Percentiles rank a stretch among this genome's conserved stretches.
phyloP scores from a whole-genome alignment of 257 asterid species.

The Penstemon davidsonii region DNA sequence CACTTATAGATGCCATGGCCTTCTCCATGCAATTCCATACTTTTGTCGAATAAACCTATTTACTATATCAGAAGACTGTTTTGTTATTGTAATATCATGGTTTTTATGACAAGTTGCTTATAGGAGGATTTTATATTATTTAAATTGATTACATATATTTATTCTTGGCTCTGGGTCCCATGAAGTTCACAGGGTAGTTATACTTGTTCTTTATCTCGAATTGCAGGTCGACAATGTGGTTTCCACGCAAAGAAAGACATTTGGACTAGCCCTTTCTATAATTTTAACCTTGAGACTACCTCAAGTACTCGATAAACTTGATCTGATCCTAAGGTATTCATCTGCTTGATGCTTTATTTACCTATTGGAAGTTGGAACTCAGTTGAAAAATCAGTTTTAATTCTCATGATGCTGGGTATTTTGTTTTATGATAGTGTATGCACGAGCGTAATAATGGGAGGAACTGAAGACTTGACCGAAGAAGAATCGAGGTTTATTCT shows the following conservation, averaged over 20 bases:
- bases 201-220: conserved; percentile 19
- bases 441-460: conserved; percentile 84
- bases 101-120: not conserved
- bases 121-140: not conserved
- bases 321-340: conserved; percentile 82
- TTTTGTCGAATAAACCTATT: no score
- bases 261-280: conserved; percentile 84
- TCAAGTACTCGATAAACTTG: conserved; percentile 91
- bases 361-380: conserved; percentile 8
- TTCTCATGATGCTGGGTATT: conserved; percentile 26
- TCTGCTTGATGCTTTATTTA: conserved; percentile 23
- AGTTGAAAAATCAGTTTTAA: conserved; percentile 2
- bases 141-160: conserved; percentile 3
- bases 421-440: conserved; percentile 57
- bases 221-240: conserved; percentile 78
- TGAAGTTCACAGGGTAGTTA: not conserved
- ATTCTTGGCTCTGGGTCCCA: conserved; percentile 8
- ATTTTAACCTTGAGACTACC: conserved; percentile 80
- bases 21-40: no score
- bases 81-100: not conserved
- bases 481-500: conserved; percentile 85
- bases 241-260: conserved; percentile 66
- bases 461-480: conserved; percentile 74
- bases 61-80: not conserved
- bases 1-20: not conserved